Evolutionary conservation across 371 early-diverging fungal species (phyloP).

Genomic region (Fennellomyces sp.): DNA sequence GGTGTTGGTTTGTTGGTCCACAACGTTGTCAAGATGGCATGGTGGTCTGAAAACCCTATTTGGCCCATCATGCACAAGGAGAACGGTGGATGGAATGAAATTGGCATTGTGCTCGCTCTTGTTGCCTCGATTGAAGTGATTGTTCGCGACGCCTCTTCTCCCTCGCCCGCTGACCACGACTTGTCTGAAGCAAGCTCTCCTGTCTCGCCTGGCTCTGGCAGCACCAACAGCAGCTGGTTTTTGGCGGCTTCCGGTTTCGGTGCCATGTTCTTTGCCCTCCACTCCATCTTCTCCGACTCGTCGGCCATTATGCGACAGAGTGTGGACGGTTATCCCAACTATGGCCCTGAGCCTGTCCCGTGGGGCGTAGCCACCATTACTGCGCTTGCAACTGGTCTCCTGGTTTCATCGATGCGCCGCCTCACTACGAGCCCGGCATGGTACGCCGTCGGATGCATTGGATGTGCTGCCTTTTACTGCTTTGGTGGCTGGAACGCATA

Average conservation of each 20-base stretch:
- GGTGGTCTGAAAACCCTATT: slow-evolving; percentile 80
- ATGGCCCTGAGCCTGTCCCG: slow-evolving; percentile 77
- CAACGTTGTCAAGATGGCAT: slow-evolving; percentile 73
- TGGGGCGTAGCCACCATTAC: slow-evolving; percentile 73
- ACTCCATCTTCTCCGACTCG: slow-evolving; percentile 77
- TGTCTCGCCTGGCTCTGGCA: slow-evolving; percentile 9
- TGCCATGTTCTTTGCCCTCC: slow-evolving; percentile 68
- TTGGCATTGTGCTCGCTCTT: slow-evolving; percentile 64
- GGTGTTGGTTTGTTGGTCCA: slow-evolving; percentile 69
- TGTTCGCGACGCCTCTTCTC: slow-evolving; percentile 36
- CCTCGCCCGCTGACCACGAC: slow-evolving; percentile 5
- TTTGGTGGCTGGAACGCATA: slow-evolving; percentile 68
- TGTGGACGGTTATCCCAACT: slow-evolving; percentile 75
- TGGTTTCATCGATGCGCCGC: slow-evolving; percentile 61
- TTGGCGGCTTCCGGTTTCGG: slow-evolving; percentile 68
- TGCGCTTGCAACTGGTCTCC: slow-evolving; percentile 59
- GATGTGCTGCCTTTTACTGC: slow-evolving; percentile 60
- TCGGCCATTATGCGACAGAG: slow-evolving; percentile 78
- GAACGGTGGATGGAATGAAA: slow-evolving; percentile 73
- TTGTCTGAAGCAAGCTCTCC: slow-evolving; percentile 3
- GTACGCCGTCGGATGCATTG: slow-evolving; percentile 59
- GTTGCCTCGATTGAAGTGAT: slow-evolving; percentile 60
- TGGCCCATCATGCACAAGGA: slow-evolving; percentile 79
- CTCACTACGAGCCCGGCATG: slow-evolving; percentile 58
- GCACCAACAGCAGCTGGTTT: slow-evolving; percentile 42